Base-by-base conservation (phyloP, 805 yeast genomes). In the Lachancea nothofagi region DNA sequence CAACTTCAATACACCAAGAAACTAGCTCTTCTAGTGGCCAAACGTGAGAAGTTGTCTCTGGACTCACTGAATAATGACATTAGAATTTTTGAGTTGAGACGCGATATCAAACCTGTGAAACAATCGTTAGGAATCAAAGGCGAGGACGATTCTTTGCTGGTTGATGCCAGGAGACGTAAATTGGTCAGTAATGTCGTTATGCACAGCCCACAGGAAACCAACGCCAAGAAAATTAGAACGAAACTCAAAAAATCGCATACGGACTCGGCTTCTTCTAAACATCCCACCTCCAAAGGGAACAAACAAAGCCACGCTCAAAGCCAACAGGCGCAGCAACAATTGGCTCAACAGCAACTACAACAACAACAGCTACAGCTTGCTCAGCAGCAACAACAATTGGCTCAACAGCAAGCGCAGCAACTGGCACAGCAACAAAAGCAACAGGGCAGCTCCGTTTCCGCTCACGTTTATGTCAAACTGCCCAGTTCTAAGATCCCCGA, bases 401-500 rank as follows among this genome's bases (percentile, higher is more conserved):
- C 42, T 21, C 51, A 41, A 25, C 47, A 46, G 28, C 54, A 49
- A 25, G 49, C 46, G 33, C 44, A 41, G 17, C 46, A 53, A 44
- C 27, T 42, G 44, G 33, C 40, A 12, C 53, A 49, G 28, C 49
- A 45, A 32, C 55, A 48, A 23, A 32, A 43, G 43, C 40, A 42
- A 19, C 53, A 51, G 29, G 49, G 45, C 33, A 50, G 44, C 22
- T 39, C 47, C 23, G 45, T 49, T 40, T 50, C 60, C 10, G 60
- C 64, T 1, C 90, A 85, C 55, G 88, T 94, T 18, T 84, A 88
- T 65, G 94, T 87, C 50, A 81, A 83, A 52, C 61, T 87, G 28
- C 95, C 96, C 2, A 82, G 93, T 27, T 83, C 96, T 1, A 85
- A 87, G 62, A 84, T 90, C 47, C 97, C 97, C 12, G 97, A 90